A percentile compares a stretch with the other conserved stretches of the same genome.
phyloP scores from a whole-genome alignment of 805 yeast species.

The Myxozyma neglecta region DNA sequence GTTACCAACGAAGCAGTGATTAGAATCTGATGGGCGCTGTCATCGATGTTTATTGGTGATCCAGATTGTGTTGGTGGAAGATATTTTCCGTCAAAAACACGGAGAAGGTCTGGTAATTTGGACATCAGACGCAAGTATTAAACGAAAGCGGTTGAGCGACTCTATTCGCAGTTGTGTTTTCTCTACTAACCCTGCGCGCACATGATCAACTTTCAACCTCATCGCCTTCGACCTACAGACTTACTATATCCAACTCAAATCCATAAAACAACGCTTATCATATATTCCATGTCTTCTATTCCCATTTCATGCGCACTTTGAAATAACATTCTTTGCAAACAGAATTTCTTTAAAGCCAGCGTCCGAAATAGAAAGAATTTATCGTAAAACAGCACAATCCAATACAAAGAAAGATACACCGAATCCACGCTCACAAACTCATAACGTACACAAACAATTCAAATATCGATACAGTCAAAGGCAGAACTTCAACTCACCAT shows the following conservation, averaged over 20 bases:
- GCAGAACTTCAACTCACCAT: too few species aligned
- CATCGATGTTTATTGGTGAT: neutral
- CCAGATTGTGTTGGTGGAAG: slow-evolving; percentile 1
- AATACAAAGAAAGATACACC: neutral
- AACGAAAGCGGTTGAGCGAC: neutral
- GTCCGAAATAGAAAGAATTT: neutral
- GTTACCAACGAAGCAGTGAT: slow-evolving; percentile 13
- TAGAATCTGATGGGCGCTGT: neutral
- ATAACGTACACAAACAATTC: neutral
- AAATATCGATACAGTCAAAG: neutral
- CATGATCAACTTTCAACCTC: too few species aligned
- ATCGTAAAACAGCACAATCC: neutral
- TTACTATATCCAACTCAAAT: neutral
- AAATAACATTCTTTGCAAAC: too few species aligned
- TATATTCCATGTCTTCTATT: too few species aligned
- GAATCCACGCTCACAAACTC: neutral
- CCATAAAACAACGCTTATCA: neutral
- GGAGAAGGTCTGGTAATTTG: slow-evolving; percentile 13
- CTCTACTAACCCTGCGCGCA: too few species aligned
- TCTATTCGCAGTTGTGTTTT: neutral
- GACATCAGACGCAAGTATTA: slow-evolving; percentile 3
- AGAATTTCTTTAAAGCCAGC: neutral
- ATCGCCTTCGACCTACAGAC: too few species aligned
- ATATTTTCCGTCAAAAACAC: slow-evolving; percentile 20
- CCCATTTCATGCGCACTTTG: too few species aligned